phyloP scores from a whole-genome alignment of 2,329 filamentous ascomycete species.

The Exophiala oligosperma region DNA sequence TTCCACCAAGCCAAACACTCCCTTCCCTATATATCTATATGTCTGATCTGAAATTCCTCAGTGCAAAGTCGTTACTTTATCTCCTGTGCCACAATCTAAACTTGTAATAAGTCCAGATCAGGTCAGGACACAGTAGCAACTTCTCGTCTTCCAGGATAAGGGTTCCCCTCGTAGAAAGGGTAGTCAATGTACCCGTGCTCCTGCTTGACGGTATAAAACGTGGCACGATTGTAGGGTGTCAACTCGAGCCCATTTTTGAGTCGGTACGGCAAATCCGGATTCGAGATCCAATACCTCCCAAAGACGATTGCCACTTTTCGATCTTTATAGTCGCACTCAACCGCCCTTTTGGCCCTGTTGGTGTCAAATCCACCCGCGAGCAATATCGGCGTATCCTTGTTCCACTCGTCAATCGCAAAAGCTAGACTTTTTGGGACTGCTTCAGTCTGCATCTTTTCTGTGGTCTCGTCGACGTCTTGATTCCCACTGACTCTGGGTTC shows the following conservation, averaged over 20 bases:
- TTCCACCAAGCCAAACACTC: no score
- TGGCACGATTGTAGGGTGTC: constrained; percentile 6
- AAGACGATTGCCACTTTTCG: constrained; percentile 50
- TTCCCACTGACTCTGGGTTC: constrained; percentile 49
- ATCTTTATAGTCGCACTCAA: constrained; percentile 42
- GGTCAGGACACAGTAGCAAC: background rate
- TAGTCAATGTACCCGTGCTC: constrained; percentile 1
- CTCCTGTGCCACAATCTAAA: no score
- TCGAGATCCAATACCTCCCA: constrained; percentile 50
- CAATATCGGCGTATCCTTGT: constrained; percentile 55
- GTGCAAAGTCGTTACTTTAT: no score
- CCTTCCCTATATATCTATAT: no score
- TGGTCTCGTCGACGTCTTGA: constrained; percentile 37
- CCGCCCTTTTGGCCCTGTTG: constrained; percentile 50
- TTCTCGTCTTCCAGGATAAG: background rate
- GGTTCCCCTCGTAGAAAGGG: background rate
- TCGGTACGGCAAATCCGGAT: constrained; percentile 49
- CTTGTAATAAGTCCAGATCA: background rate
- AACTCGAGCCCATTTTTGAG: constrained; percentile 37
- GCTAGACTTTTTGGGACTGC: background rate
- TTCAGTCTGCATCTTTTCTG: constrained; percentile 7
- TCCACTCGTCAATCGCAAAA: constrained; percentile 39
- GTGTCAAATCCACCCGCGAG: constrained; percentile 57
- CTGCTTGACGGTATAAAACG: constrained; percentile 10
- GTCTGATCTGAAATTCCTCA: no score